Conservation (phyloP, 352 stramenopile genomes). For the Globisporangium lucens region DNA sequence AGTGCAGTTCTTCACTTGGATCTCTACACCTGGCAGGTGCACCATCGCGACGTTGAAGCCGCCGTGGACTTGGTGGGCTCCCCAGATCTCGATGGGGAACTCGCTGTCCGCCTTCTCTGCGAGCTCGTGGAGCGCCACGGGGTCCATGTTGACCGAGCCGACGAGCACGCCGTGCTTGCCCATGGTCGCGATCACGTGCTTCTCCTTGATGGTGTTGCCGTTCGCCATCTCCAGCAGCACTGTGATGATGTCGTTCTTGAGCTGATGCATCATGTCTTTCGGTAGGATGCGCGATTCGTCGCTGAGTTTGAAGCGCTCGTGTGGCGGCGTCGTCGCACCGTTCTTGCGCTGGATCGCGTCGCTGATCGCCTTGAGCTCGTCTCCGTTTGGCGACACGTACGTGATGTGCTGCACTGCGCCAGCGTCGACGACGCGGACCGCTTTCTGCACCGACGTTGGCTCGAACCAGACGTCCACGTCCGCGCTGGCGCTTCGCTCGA, state of each 20-base stretch:
- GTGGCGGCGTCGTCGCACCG: conserved; percentile 15
- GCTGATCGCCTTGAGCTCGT: conserved; percentile 73
- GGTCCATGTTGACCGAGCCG: conserved; percentile 54
- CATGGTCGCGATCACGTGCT: conserved; percentile 77
- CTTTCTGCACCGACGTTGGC: conserved; percentile 83
- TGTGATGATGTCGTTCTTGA: conserved; percentile 72
- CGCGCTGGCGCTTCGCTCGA: conserved; percentile 37
- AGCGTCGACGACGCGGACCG: conserved; percentile 55
- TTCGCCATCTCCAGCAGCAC: conserved; percentile 63
- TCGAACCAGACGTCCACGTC: conserved; percentile 75
- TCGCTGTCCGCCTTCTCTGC: conserved; percentile 22
- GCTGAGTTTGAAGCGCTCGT: conserved; percentile 53
- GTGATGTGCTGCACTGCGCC: conserved; percentile 42
- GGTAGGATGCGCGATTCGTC: conserved; percentile 43
- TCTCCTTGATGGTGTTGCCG: conserved; percentile 38
- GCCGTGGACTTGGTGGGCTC: conserved; percentile 46
- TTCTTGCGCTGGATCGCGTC: conserved; percentile 43
- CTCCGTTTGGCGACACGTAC: conserved; percentile 77
- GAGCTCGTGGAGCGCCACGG: conserved; percentile 24
- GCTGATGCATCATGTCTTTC: conserved; percentile 39
- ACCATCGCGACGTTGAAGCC: conserved; percentile 49
- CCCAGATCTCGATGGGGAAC: conserved; percentile 54
- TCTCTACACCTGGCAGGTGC: conserved; percentile 55
- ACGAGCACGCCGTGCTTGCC: conserved; percentile 74
- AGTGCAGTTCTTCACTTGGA: conserved; percentile 67